Evolutionary conservation across 495 filamentous ascomycete species (phyloP), one percentile per base, ranked within the genome.

Genomic region (Lasiosphaeria ovina): DNA sequence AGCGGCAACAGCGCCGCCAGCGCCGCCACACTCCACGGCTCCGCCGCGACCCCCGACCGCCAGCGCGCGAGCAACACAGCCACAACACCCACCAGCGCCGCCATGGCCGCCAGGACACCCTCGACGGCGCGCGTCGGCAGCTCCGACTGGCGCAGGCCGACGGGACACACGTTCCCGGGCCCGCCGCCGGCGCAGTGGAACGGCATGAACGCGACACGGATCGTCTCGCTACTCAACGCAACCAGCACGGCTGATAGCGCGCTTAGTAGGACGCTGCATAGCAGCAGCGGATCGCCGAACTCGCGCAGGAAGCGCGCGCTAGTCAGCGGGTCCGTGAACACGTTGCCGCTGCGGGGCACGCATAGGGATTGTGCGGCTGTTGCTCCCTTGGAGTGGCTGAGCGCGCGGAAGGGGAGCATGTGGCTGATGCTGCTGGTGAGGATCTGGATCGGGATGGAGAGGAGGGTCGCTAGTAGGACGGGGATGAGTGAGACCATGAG

Each of bases 1-100:
- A 4, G 10, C 6, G 70, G 55, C 24, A 74, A 55, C 42, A 45
- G 11, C 16, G 66, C 54, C 4, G 72, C 69, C 14, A 71, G 38
- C n/a, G 62, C 62, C 33, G 66, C 68, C 47, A 77, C 69, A 51
- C 72, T 73, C 64, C 68, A 72, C 9, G 74, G 73, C 60, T 74
- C 69, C 0, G 72, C 63, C 38, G 60, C 58, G 8, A 77, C 54
- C 12, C 74, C 72, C 1, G 68, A 58, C 3, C 24, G 55, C 67
- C 70, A 70, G 31, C 65, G 58, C 8, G 24, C 32, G 0, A 70
- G 38, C 2, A 70, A 35, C 11, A 58, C 16, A 3, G 68, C 54
- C 11, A 66, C 24, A 17, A 59, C 17, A 1, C 67, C 31, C 17
- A 61, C 61, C 1, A 62, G 57, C 8, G 63, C n/a, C 14, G 35